Percentiles rank a stretch among this genome's conserved stretches.
These are phyloP conservation scores for Monosporascus sp. DNA, from an alignment of 2,329 filamentous ascomycete genomes.

Conservation along the genomic window DNA sequence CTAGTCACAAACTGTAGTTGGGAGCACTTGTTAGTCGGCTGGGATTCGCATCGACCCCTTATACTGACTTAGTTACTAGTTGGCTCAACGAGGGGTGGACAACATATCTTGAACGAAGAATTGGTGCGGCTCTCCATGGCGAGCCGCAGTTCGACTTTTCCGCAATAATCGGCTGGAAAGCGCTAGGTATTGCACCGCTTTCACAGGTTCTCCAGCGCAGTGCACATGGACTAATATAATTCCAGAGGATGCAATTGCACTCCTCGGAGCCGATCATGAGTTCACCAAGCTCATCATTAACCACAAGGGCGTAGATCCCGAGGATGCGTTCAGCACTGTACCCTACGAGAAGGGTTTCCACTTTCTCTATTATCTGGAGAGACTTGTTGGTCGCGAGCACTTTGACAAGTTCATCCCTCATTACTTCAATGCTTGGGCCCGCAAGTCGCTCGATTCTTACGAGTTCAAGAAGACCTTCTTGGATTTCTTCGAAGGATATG, in stretches of 20 bases:
- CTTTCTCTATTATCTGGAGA: constrained; percentile 87
- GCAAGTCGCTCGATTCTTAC: constrained; percentile 85
- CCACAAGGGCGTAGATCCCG: constrained; percentile 86
- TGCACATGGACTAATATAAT: not conserved
- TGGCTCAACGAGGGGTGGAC: constrained; percentile 85
- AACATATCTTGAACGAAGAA: constrained; percentile 84
- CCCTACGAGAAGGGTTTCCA: constrained; percentile 97
- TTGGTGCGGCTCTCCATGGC: constrained; percentile 72
- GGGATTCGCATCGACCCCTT: constrained; percentile 1
- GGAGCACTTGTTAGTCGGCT: constrained; percentile 64
- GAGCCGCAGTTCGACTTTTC: constrained; percentile 87
- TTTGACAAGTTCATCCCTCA: constrained; percentile 95
- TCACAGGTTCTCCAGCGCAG: not conserved
- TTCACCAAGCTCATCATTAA: constrained; percentile 89
- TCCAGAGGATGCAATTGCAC: constrained; percentile 67
- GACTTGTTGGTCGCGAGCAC: constrained; percentile 73
- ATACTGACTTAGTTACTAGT: constrained; percentile 28
- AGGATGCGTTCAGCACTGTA: constrained; percentile 88
- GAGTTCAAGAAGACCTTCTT: constrained; percentile 89
- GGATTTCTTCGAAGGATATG: constrained; percentile 68
- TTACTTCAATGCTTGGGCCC: constrained; percentile 82
- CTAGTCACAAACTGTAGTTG: constrained; percentile 72
- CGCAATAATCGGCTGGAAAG: constrained; percentile 93
- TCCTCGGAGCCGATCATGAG: constrained; percentile 77
- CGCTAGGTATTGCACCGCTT: constrained; percentile 47